Evolutionary conservation across 768 basidiomycete species (phyloP), one percentile per base, ranked within the genome.

Genomic region (Mycena galericulata): DNA sequence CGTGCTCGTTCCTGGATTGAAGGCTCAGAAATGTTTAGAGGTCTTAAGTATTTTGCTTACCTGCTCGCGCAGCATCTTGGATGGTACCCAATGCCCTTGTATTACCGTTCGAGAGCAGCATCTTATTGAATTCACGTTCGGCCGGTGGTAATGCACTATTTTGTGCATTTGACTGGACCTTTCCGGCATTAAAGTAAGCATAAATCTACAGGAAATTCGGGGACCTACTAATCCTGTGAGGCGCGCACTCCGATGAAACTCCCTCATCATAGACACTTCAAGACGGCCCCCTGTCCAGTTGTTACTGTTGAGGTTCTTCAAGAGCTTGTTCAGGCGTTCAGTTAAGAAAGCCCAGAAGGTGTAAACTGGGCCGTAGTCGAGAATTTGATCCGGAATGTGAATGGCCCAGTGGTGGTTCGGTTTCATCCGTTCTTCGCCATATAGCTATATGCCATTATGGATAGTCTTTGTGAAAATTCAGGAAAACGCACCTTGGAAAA

Each of bases 391-490:
- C 3, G 67, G 57, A 7, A 75, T 47, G 58, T 80, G 79, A 1
- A 73, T 68, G 18, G 72, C 58, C 70, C 70, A 79, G 54, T 80
- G 79, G 46, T 76, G 74, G 27, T 78, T 80, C 6, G 77, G 78
- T 53, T 75, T 78, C 73, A 79, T 75, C 4, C 57, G 40, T 0
- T 55, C 56, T 1, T 20, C 43, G 2, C 76, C 76, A 65, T 80
- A 80, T 0, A 79, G 29, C 78, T n/a, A n/a, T n/a, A n/a, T 78
- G n/a, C 14, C 10, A 3, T 30, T 22, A 53, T n/a, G 7, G 4
- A 36, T 8, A 34, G 32, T 9, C 6, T 9, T 30, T 1, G n/a
- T n/a, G 2, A n/a, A 46, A 12, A 10, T 17, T 5, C 20, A 10
- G 9, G 29, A n/a, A n/a, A 32, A 58, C 69, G 36, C 43, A 72